These are phyloP conservation scores for Eurotiales sp. DNA, from an alignment of 2,329 filamentous ascomycete genomes.

Conservation along the genomic window DNA sequence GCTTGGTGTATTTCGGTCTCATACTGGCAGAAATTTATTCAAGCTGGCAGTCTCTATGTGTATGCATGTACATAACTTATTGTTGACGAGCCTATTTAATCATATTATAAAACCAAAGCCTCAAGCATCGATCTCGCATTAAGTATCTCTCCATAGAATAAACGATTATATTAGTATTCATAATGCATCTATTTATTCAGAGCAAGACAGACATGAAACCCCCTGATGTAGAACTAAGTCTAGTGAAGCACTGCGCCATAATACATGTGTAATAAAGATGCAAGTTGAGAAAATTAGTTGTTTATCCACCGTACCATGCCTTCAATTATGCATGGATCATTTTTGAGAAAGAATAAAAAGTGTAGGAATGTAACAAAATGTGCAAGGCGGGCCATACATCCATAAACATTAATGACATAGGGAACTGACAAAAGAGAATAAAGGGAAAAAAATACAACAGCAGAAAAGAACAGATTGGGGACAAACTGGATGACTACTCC, in stretches of 20 bases:
- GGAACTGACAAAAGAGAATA: background rate
- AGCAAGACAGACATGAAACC: background rate
- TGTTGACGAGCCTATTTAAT: background rate
- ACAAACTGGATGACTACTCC: constrained; percentile 24
- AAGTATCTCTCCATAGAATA: no score
- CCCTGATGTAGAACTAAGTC: background rate
- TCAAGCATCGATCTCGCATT: no score
- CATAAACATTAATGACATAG: constrained; percentile 11
- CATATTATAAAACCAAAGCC: background rate
- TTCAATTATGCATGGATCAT: background rate
- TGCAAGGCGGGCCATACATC: constrained; percentile 2
- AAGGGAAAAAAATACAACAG: constrained; percentile 5
- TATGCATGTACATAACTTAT: background rate
- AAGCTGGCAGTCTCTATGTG: background rate
- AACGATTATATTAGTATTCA: background rate
- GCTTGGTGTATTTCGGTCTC: background rate
- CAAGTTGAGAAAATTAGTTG: background rate
- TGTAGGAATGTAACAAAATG: background rate
- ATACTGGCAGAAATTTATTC: background rate
- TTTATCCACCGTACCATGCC: background rate
- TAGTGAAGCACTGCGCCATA: background rate
- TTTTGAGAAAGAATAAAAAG: background rate
- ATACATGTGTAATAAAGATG: background rate
- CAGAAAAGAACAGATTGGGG: constrained; percentile 3
- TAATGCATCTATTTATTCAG: background rate